phyloP scores from a whole-genome alignment of 2,329 filamentous ascomycete genomes.

The Fusarium continuum region DNA sequence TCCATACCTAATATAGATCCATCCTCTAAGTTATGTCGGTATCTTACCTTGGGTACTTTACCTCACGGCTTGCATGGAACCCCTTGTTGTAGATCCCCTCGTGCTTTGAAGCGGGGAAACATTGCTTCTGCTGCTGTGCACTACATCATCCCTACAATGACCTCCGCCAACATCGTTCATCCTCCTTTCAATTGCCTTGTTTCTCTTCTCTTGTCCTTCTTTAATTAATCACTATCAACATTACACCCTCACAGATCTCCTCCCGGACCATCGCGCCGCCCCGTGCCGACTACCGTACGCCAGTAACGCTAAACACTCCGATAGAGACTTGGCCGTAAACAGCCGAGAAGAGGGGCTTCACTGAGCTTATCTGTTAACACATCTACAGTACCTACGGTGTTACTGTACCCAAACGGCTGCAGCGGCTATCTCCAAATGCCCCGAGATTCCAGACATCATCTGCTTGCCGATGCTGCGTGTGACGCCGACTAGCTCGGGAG shows the following conservation, averaged over 20 bases:
- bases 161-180: not conserved
- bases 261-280: not conserved
- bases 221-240: no score
- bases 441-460: not conserved
- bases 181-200: not conserved
- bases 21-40: no score
- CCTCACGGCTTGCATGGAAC: not conserved
- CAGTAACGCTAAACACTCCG: not conserved
- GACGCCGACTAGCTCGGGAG: not conserved
- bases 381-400: not conserved
- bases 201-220: no score
- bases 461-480: not conserved
- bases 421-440: not conserved
- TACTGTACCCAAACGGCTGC: not conserved
- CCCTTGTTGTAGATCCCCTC: constrained; percentile 6
- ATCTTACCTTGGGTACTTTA: not conserved
- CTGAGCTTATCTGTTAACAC: not conserved
- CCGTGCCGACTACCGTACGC: not conserved
- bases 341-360: not conserved
- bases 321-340: not conserved
- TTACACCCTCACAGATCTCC: not conserved
- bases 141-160: not conserved
- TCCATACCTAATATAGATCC: no score
- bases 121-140: constrained; percentile 1
- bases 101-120: constrained; percentile 4